Conservation (phyloP, 2,329 filamentous ascomycete species). For the Sclerotiophoma versabilis region DNA sequence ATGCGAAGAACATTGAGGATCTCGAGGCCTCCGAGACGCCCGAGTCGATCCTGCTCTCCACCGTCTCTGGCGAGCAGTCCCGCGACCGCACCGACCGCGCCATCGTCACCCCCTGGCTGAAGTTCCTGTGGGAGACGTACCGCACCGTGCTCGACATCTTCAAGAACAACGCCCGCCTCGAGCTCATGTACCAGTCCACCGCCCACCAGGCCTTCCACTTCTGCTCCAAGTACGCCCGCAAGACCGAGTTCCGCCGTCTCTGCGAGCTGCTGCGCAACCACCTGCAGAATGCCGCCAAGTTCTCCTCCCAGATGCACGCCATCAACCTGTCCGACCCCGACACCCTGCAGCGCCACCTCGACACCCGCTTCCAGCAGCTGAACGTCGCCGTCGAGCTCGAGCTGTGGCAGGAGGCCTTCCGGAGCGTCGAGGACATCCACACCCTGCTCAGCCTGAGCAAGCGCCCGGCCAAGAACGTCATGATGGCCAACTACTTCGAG, state of each 20-base stretch:
- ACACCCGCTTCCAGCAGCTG: constrained; percentile 97
- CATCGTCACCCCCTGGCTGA: constrained; percentile 98
- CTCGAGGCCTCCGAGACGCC: constrained; percentile 97
- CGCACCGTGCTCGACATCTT: constrained; percentile 97
- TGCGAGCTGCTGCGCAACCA: constrained; percentile 98
- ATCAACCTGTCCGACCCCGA: constrained; percentile 99
- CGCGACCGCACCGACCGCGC: constrained; percentile 96
- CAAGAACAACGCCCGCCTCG: constrained; percentile 97
- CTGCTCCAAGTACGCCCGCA: constrained; percentile 96
- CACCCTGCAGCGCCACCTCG: constrained; percentile 94
- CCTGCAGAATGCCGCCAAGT: constrained; percentile 98
- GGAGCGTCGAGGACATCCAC: constrained; percentile 98
- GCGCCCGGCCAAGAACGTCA: constrained; percentile 95
- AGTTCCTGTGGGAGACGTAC: constrained; percentile 99
- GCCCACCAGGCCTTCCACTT: constrained; percentile 99
- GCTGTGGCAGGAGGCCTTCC: constrained; percentile 99
- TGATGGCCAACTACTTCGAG: constrained; percentile 99
- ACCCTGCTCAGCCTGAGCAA: constrained; percentile 97
- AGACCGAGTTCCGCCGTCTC: constrained; percentile 98
- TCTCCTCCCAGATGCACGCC: constrained; percentile 98
- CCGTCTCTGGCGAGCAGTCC: constrained; percentile 96
- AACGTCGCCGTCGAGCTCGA: constrained; percentile 98
- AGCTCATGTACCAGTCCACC: constrained; percentile 98
- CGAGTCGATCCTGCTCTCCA: constrained; percentile 96
- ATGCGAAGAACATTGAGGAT: constrained; percentile 84